These are phyloP conservation scores for Chaetomiaceae sp. DNA, from an alignment of 2,329 filamentous ascomycete species.

Conservation along the genomic window DNA sequence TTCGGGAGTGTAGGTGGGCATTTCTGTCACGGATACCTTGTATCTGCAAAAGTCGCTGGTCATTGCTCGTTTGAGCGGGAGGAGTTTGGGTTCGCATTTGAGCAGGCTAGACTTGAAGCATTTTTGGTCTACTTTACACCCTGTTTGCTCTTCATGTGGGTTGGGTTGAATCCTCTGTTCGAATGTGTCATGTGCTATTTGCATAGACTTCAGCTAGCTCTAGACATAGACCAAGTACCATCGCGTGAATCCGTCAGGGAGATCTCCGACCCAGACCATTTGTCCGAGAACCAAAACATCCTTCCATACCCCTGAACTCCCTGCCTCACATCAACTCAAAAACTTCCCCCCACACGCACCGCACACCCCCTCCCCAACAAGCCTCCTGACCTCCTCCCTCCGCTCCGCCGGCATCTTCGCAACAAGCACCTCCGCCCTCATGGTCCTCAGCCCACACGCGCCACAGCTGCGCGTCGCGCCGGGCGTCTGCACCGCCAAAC, in stretches of 20 bases:
- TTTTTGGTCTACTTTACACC: too few species aligned
- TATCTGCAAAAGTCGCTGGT: neutral
- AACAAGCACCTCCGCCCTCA: constrained; percentile 41
- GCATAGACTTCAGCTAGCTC: neutral
- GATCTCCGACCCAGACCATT: too few species aligned
- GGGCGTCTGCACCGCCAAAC: constrained; percentile 51
- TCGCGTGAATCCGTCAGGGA: neutral
- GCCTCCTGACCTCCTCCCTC: constrained; percentile 19
- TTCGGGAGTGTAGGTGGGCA: neutral
- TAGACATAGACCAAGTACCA: neutral
- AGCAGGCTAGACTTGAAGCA: constrained; percentile 2
- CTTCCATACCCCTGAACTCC: neutral
- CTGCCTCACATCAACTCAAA: constrained; percentile 25
- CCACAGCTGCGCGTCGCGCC: constrained; percentile 51
- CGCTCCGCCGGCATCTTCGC: constrained; percentile 27
- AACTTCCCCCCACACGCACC: constrained; percentile 36
- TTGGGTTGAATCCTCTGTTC: neutral
- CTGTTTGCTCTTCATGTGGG: neutral
- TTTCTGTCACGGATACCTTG: constrained; percentile 6
- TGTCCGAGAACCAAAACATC: too few species aligned
- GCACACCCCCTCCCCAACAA: constrained; percentile 29
- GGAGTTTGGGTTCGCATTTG: constrained; percentile 7
- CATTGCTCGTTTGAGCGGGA: constrained; percentile 7
- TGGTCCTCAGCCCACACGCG: constrained; percentile 50
- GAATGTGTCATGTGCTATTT: neutral